These are phyloP conservation scores for Trebouxia sp. DNA, from an alignment of 139 green algal species.

Conservation along the genomic window DNA sequence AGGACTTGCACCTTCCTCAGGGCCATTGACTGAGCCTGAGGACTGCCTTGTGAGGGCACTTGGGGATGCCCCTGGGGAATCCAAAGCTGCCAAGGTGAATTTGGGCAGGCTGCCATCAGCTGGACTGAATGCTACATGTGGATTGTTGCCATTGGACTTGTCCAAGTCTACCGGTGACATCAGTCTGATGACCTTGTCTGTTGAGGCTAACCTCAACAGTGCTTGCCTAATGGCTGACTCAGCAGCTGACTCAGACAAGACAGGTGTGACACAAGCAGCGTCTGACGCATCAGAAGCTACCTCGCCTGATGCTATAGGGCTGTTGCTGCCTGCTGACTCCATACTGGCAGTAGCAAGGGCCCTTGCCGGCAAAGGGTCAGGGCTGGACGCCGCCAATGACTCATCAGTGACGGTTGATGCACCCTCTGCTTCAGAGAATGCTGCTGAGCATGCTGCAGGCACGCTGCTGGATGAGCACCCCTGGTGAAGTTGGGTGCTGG, in stretches of 20 bases:
- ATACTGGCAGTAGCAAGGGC: not conserved
- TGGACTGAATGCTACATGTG: not conserved
- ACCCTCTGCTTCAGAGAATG: too few relatives aligned
- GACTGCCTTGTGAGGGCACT: not conserved
- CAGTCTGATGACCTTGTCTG: constrained; percentile 5
- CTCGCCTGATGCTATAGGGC: not conserved
- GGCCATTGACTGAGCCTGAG: constrained; percentile 2
- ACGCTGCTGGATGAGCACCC: not conserved
- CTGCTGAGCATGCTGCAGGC: not conserved
- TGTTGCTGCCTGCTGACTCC: constrained; percentile 11
- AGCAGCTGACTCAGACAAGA: constrained; percentile 15
- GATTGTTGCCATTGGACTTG: not conserved
- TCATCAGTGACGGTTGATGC: not conserved
- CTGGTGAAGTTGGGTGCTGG: not conserved
- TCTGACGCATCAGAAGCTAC: not conserved
- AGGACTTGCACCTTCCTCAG: not conserved
- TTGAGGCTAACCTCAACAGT: constrained; percentile 3
- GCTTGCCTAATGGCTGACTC: constrained; percentile 11
- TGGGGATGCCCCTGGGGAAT: not conserved
- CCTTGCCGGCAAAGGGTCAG: not conserved
- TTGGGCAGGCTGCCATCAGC: constrained; percentile 6
- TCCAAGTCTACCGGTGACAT: constrained; percentile 19
- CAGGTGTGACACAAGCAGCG: not conserved
- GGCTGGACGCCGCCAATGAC: not conserved
- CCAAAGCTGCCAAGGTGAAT: not conserved